Base-by-base conservation (phyloP, 495 filamentous ascomycete species). In the Physcia stellaris region DNA sequence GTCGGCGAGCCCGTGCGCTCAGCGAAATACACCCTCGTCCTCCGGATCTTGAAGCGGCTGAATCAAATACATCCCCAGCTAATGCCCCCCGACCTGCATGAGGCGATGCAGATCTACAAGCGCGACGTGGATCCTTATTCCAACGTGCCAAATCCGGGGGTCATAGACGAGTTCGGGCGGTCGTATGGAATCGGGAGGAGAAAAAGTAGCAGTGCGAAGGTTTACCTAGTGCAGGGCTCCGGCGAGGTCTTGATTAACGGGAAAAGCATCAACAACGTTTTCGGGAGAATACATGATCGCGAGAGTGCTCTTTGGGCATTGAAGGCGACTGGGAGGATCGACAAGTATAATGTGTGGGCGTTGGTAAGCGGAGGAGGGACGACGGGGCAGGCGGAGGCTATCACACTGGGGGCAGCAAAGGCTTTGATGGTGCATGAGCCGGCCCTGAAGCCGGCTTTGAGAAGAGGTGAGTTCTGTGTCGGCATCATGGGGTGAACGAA, bases 261-360 rank as follows among this genome's bases (percentile, higher is more conserved):
- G 17, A 87, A 83, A 63, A 73, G 66, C 10, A 59, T 99, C 33
- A 66, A 71, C 17, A 71, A 84, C 16, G 73, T 71, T 20, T 99
- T 99, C 56, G 79, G 77, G 21, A 71, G 90, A 19, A 59, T 96
- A 30, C 87, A 96, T 59, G 90, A 99, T 55, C 76, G 90, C 18
- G 92, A 96, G 62, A 95, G 85, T 50, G 90, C 82, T 1, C 62
- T 93, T 6, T 96, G 88, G 88, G 74, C 92, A 4, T 57, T 96
- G 49, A 79, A 85, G 44, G 71, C 73, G 32, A 88, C 86, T 23
- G 63, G 75, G n/a, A 67, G 90, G 38, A 55, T 93, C 41, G 86
- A 93, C 59, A 95, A 92, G 59, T 99, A 99, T 63, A 99, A 99
- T 54, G 83, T 94, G 10, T 99, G 81, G 80, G 84, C 77, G 37